Conservation (phyloP, 2,329 filamentous ascomycete genomes). For the Fusarium floridanum region DNA sequence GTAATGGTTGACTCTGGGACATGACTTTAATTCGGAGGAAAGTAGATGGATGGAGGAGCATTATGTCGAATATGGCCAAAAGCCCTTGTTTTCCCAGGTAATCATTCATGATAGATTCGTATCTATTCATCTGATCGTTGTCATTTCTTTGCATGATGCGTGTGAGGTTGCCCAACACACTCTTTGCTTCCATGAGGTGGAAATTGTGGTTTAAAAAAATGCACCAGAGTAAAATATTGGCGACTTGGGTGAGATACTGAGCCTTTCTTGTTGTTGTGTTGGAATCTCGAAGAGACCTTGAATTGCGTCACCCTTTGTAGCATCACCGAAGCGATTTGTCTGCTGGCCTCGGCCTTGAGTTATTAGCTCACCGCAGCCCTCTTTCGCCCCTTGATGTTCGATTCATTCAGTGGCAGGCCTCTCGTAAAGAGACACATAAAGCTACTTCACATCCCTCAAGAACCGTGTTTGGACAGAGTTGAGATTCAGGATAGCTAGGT, state of each 20-base stretch:
- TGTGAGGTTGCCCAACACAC: not conserved
- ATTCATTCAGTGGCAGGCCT: too few relatives aligned
- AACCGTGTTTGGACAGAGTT: too few relatives aligned
- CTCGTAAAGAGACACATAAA: too few relatives aligned
- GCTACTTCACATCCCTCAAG: too few relatives aligned
- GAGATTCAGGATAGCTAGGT: too few relatives aligned
- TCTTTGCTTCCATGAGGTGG: not conserved
- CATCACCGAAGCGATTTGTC: not conserved
- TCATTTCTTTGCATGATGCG: not conserved
- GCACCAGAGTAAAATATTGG: not conserved
- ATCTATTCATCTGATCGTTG: conserved; percentile 5
- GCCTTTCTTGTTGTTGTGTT: not conserved
- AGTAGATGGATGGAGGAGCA: conserved; percentile 44
- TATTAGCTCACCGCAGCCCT: not conserved
- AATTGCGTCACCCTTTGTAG: not conserved
- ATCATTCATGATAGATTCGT: conserved; percentile 19
- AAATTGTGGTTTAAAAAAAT: not conserved
- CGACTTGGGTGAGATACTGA: not conserved
- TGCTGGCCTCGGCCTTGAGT: not conserved
- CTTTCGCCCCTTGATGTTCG: too few relatives aligned
- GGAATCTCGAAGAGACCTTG: not conserved
- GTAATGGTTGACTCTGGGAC: conserved; percentile 49
- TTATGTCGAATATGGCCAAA: conserved; percentile 44
- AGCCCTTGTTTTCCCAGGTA: conserved; percentile 37
- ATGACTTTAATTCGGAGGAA: conserved; percentile 48